Base-by-base conservation (phyloP, 768 basidiomycete species). In the Crassisporium funariophilum region DNA sequence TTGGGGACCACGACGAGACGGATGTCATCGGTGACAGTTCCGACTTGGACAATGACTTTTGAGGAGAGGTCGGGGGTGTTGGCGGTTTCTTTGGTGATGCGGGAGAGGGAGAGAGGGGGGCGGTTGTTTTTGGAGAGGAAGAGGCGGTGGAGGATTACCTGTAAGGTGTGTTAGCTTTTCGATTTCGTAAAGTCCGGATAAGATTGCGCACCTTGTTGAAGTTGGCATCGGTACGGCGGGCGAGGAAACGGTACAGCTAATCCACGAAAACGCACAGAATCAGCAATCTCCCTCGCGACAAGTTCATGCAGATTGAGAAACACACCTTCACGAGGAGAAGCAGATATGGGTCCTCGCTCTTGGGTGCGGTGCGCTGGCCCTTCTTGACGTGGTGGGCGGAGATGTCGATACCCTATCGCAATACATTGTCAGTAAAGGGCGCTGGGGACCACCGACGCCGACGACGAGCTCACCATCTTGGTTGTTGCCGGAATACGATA, bases 301-400 rank as follows among this genome's bases (percentile, higher is more conserved):
- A 47, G 31, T n/a, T 27, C 16, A 17, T 17, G 29, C 11, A 48
- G 12, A 41, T 40, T 43, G 35, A 33, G 62, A 72, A 21, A 36
- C 22, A 50, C 65, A 95, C 95, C 84, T 98, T 98, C 74, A 98
- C 97, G 53, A 99, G 86, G 63, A 98, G 82, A 62, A 97, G 85
- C 61, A 99, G 83, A 78, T 99, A 98, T 13, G 95, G 95, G 74
- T 99, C 97, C 88, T 98, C 92, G 71, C 92, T 95, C 80, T 91
- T 91, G 69, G 97, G 97, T 54, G 91, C 91, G 59, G 89, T 88
- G 55, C 97, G 86, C 65, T 83, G 76, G 60, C 94, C 84, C 83
- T 97, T 98, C 86, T 90, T 95, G 85, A 97, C 95, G 85, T 99
- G 95, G 81, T 98, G 95, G 72, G 79, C 76, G 70, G 80, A 79